Conservation (phyloP, 1,284 basidiomycete genomes). For the Meira miltonrushii region DNA sequence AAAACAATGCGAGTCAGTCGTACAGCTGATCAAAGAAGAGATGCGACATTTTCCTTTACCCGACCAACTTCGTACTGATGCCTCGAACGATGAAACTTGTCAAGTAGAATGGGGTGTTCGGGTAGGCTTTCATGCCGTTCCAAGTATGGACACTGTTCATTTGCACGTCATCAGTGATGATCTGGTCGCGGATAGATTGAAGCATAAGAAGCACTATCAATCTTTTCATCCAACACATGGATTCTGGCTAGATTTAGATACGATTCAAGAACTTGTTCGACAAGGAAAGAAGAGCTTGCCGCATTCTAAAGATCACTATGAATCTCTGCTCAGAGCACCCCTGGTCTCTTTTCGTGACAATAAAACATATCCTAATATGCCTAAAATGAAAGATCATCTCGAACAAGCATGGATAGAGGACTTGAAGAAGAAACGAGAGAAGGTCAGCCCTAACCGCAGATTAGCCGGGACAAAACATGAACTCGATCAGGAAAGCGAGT, state of each 20-base stretch:
- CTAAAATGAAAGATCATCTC: slow-evolving; percentile 69
- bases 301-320: slow-evolving; percentile 59
- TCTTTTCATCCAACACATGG: slow-evolving; percentile 81
- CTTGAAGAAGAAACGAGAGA: not conserved
- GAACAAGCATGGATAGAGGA: slow-evolving; percentile 20
- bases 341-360: slow-evolving; percentile 65
- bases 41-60: slow-evolving; percentile 62
- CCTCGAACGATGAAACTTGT: slow-evolving; percentile 10
- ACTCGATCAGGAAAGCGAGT: no score
- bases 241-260: slow-evolving; percentile 74
- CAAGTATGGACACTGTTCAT: slow-evolving; percentile 56
- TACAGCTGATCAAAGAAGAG: slow-evolving; percentile 65
- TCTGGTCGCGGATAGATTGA: slow-evolving; percentile 68
- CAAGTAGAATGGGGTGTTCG: slow-evolving; percentile 28
- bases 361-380: slow-evolving; percentile 67
- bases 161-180: slow-evolving; percentile 70
- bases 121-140: slow-evolving; percentile 77
- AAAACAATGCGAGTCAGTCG: slow-evolving; percentile 21
- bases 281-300: slow-evolving; percentile 58
- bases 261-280: slow-evolving; percentile 72
- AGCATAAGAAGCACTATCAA: slow-evolving; percentile 82
- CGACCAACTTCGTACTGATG: no score
- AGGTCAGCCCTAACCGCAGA: no score
- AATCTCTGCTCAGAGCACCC: slow-evolving; percentile 64
- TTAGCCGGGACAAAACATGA: no score